Percentiles rank a stretch among this genome's conserved stretches.
Conservation (phyloP, 169 alveolate genomes). For the Plasmodium gaboni region DNA sequence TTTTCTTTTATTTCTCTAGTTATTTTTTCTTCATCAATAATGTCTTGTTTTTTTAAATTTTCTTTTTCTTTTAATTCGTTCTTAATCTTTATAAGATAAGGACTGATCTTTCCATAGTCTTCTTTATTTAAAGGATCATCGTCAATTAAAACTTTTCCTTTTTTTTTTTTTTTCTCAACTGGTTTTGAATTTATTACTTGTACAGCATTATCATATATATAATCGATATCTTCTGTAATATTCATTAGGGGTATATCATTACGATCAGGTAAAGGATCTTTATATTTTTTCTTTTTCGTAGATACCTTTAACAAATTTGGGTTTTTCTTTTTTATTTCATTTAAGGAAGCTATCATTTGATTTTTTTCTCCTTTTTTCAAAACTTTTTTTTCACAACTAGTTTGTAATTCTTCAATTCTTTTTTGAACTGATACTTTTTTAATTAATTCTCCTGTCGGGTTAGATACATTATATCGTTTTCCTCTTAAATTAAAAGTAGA, state of each 20-base stretch:
- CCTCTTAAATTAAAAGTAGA: slow-evolving; percentile 76
- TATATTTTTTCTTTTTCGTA: slow-evolving; percentile 66
- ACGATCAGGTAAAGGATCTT: slow-evolving; percentile 70
- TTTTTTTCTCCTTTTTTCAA: slow-evolving; percentile 77
- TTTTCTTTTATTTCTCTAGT: slow-evolving; percentile 57
- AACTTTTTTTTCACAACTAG: slow-evolving; percentile 43
- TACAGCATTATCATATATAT: slow-evolving; percentile 77
- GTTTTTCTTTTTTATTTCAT: slow-evolving; percentile 64
- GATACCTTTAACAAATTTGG: slow-evolving; percentile 60
- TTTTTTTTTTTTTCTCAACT: slow-evolving; percentile 27
- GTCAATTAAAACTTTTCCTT: slow-evolving; percentile 46
- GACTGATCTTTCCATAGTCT: slow-evolving; percentile 74
- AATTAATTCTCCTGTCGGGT: slow-evolving; percentile 49
- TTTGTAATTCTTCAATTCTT: slow-evolving; percentile 58
- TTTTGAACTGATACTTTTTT: slow-evolving; percentile 63
- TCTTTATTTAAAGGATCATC: slow-evolving; percentile 61
- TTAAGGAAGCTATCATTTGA: slow-evolving; percentile 47
- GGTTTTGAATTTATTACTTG: slow-evolving; percentile 63
- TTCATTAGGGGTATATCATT: slow-evolving; percentile 73
- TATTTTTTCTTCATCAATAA: slow-evolving; percentile 70
- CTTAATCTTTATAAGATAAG: slow-evolving; percentile 60
- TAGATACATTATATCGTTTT: slow-evolving; percentile 65
- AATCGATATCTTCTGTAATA: slow-evolving; percentile 61
- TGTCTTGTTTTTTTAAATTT: slow-evolving; percentile 72
- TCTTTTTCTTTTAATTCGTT: slow-evolving; percentile 72